A percentile compares a stretch with the other conserved stretches of the same genome.
Conservation (phyloP, 192 early-diverging fungal genomes). For the Tieghemiomyces parasiticus region DNA sequence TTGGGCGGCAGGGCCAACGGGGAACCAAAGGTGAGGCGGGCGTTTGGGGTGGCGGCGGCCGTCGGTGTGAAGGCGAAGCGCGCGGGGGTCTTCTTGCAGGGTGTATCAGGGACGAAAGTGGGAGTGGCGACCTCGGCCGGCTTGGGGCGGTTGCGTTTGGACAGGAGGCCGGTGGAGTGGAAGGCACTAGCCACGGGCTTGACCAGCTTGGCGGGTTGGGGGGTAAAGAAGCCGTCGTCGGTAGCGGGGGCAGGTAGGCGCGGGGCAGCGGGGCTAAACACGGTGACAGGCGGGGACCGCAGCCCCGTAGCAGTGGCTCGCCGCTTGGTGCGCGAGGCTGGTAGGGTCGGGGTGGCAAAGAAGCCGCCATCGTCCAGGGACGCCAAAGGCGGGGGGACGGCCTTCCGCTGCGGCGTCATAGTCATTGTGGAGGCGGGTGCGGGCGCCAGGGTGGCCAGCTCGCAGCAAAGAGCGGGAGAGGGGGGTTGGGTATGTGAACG, state of each 20-base stretch:
- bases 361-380: slow-evolving; percentile 5
- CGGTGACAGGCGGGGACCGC: not conserved
- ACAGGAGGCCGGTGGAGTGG: slow-evolving; percentile 27
- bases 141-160: slow-evolving; percentile 23
- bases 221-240: slow-evolving; percentile 21
- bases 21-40: not conserved
- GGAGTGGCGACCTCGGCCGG: slow-evolving; percentile 16
- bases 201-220: slow-evolving; percentile 30
- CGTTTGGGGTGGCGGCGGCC: not conserved
- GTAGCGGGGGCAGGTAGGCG: not conserved
- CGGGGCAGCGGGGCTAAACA: not conserved
- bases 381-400: not conserved
- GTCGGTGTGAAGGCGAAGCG: slow-evolving; percentile 1
- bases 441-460: not conserved
- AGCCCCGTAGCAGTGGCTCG: not conserved
- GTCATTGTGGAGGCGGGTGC: not conserved
- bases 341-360: slow-evolving; percentile 10
- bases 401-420: slow-evolving; percentile 11
- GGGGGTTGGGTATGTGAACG: not conserved
- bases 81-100: slow-evolving; percentile 20
- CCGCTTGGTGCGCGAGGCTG: not conserved
- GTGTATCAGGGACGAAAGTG: slow-evolving; percentile 24
- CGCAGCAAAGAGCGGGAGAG: not conserved
- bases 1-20: not conserved
- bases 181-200: slow-evolving; percentile 29